These are phyloP conservation scores for Thelephora aurantiotincta DNA, from an alignment of 768 basidiomycete genomes.

Conservation along the genomic window DNA sequence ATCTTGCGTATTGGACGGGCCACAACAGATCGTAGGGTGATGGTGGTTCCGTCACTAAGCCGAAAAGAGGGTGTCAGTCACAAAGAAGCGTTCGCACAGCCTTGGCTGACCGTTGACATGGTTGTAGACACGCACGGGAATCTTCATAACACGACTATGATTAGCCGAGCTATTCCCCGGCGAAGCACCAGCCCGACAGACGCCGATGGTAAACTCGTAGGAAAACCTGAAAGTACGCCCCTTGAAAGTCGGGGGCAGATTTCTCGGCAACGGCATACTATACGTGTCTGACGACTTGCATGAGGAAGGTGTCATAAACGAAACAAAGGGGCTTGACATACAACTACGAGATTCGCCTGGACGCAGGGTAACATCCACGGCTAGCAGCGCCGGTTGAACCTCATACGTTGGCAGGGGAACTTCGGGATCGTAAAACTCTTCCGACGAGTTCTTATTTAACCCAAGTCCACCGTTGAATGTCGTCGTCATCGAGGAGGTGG, in stretches of 20 bases:
- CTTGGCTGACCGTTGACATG: conserved; percentile 54
- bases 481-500: conserved; percentile 3
- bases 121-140: conserved; percentile 86
- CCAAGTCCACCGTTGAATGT: conserved; percentile 18
- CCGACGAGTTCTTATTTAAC: conserved; percentile 10
- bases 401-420: conserved; percentile 73
- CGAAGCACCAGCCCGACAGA: conserved; percentile 43
- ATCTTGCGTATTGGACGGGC: conserved; percentile 32
- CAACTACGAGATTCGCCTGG: conserved; percentile 83
- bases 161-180: conserved; percentile 26
- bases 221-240: conserved; percentile 77
- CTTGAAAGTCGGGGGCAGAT: conserved; percentile 81
- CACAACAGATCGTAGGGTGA: conserved; percentile 55
- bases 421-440: conserved; percentile 45
- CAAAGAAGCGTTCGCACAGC: not conserved
- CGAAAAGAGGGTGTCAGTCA: not conserved
- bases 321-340: conserved; percentile 24
- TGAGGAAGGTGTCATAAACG: not conserved
- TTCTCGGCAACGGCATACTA: conserved; percentile 55
- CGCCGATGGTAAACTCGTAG: conserved; percentile 83
- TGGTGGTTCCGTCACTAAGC: conserved; percentile 6
- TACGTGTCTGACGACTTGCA: conserved; percentile 54
- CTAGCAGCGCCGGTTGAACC: conserved; percentile 75
- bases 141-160: conserved; percentile 70
- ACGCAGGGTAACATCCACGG: conserved; percentile 66